phyloP scores from a whole-genome alignment of 2,329 filamentous ascomycete genomes.

The Xylariales sp. region DNA sequence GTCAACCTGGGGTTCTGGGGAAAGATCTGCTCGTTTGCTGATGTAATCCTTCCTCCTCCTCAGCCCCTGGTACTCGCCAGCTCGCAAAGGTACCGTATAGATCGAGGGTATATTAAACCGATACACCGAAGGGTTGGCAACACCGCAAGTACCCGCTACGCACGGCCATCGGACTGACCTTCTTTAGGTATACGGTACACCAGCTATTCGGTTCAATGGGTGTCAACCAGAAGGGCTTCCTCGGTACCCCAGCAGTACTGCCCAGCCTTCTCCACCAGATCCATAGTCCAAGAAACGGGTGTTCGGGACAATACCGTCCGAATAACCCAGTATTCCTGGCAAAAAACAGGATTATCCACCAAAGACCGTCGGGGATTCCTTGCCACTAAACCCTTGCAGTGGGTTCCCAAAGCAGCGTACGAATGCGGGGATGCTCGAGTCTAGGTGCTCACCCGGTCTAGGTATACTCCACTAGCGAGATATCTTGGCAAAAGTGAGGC shows the following conservation, averaged over 20 bases:
- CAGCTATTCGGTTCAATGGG: neutral
- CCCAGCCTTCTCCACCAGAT: neutral
- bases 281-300: neutral
- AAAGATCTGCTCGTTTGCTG: slow-evolving; percentile 3
- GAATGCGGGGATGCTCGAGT: slow-evolving; percentile 26
- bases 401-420: neutral
- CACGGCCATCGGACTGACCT: too few relatives aligned
- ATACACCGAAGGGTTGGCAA: slow-evolving; percentile 19
- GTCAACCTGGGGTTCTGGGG: slow-evolving; percentile 27
- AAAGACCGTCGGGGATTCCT: slow-evolving; percentile 21
- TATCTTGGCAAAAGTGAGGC: slow-evolving; percentile 22
- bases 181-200: neutral
- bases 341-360: slow-evolving; percentile 32
- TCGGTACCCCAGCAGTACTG: neutral
- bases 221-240: neutral
- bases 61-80: neutral
- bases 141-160: too few relatives aligned
- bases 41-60: neutral
- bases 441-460: neutral
- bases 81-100: neutral
- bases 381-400: neutral
- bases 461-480: neutral
- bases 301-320: slow-evolving; percentile 30
- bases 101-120: slow-evolving; percentile 13
- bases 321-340: slow-evolving; percentile 12